phyloP scores from a whole-genome alignment of 2,329 filamentous ascomycete genomes.

The Aspergillus quadricinctus region DNA sequence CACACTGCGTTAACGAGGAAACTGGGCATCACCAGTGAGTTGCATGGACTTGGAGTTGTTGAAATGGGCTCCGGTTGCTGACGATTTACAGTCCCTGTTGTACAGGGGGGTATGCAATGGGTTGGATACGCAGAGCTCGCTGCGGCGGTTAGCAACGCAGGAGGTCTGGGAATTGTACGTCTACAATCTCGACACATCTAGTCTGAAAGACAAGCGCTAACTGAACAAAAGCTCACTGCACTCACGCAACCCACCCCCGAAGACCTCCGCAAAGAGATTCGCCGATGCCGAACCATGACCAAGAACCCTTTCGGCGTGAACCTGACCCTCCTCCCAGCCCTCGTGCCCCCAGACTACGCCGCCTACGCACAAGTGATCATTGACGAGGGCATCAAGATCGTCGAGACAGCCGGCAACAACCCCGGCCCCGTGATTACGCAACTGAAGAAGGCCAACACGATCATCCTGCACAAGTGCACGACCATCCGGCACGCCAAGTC shows the following conservation, averaged over 20 bases:
- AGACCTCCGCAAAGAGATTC: constrained; percentile 90
- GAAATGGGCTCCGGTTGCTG: neutral
- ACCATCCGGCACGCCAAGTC: constrained; percentile 89
- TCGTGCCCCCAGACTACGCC: constrained; percentile 85
- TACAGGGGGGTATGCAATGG: constrained; percentile 55
- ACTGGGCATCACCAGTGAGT: constrained; percentile 49
- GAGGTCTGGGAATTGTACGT: constrained; percentile 49
- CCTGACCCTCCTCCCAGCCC: constrained; percentile 83
- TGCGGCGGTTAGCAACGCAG: constrained; percentile 51
- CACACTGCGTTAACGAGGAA: constrained; percentile 60
- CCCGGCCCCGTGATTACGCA: constrained; percentile 86
- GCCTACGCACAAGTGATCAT: constrained; percentile 91
- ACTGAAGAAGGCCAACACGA: constrained; percentile 74
- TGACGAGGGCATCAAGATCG: constrained; percentile 84
- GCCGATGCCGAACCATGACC: constrained; percentile 69
- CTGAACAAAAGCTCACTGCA: constrained; percentile 44
- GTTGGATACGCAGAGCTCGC: constrained; percentile 52
- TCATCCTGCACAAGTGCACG: constrained; percentile 94
- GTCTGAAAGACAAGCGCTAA: neutral
- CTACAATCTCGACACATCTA: neutral
- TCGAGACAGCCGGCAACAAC: constrained; percentile 88
- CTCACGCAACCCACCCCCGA: constrained; percentile 89
- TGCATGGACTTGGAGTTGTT: neutral
- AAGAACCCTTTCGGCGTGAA: constrained; percentile 76
- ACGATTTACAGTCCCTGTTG: constrained; percentile 39